Evolutionary conservation across 2,329 filamentous ascomycete genomes (phyloP).

Genomic region (Boeremia exigua): DNA sequence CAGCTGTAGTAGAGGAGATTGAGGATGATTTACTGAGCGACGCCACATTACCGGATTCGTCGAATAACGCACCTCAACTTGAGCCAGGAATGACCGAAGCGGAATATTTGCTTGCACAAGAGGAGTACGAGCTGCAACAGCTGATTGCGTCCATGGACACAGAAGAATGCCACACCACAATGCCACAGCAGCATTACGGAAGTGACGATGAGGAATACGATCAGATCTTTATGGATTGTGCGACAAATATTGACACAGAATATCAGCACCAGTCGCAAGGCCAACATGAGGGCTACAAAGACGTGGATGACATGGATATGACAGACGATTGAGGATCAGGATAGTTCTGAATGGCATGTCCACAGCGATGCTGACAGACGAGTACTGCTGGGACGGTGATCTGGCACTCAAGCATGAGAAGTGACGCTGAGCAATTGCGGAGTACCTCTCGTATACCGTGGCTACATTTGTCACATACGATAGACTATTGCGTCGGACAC

Average conservation of each 20-base stretch:
- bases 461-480: constrained; percentile 7
- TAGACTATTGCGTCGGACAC: constrained; percentile 65
- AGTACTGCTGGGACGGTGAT: not conserved
- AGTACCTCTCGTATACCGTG: not conserved
- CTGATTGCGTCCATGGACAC: constrained; percentile 53
- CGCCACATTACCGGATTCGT: constrained; percentile 8
- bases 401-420: not conserved
- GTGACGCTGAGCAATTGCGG: not conserved
- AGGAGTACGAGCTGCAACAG: constrained; percentile 54
- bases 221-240: constrained; percentile 66
- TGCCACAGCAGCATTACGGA: constrained; percentile 48
- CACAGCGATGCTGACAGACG: not conserved
- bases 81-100: constrained; percentile 45
- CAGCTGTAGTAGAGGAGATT: constrained; percentile 32
- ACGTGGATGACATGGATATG: constrained; percentile 45
- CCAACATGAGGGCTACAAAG: constrained; percentile 7
- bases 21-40: constrained; percentile 34
- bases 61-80: constrained; percentile 7
- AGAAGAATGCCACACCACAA: constrained; percentile 18
- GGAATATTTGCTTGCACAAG: constrained; percentile 48
- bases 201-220: constrained; percentile 68
- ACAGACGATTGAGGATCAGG: constrained; percentile 24
- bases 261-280: constrained; percentile 33
- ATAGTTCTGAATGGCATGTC: not conserved
- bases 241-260: constrained; percentile 57